Evolutionary conservation across 768 basidiomycete species (phyloP).

Genomic region (Kwoniella sp.): DNA sequence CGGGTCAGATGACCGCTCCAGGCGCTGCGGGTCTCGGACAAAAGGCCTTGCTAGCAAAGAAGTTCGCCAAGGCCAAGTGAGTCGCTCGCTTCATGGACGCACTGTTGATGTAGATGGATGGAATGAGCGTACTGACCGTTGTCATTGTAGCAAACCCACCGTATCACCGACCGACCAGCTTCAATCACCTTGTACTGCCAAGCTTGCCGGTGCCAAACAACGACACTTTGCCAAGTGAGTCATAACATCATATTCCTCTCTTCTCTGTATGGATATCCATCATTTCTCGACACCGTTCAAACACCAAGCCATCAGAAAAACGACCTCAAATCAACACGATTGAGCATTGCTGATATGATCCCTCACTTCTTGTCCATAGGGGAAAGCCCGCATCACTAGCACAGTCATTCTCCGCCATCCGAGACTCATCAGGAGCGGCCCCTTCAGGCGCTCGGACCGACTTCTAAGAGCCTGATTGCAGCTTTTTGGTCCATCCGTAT

Average conservation of each 20-base stretch:
- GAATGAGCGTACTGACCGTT: not conserved
- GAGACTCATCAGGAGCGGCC: conserved; percentile 22
- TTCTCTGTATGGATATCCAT: too few relatives aligned
- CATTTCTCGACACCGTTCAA: too few relatives aligned
- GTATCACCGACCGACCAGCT: conserved; percentile 94
- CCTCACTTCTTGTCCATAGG: conserved; percentile 1
- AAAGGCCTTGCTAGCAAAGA: conserved; percentile 90
- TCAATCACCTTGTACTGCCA: conserved; percentile 90
- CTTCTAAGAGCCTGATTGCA: too few relatives aligned
- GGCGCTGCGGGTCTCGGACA: conserved; percentile 64
- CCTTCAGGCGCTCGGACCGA: conserved; percentile 12
- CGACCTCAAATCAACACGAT: too few relatives aligned
- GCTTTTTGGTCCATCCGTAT: too few relatives aligned
- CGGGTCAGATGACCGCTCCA: conserved; percentile 44
- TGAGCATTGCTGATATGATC: not conserved
- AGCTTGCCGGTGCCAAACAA: conserved; percentile 86
- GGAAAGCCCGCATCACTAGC: conserved; percentile 47
- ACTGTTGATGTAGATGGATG: too few relatives aligned
- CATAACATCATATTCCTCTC: not conserved
- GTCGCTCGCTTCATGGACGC: conserved; percentile 54
- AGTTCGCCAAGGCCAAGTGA: conserved; percentile 83
- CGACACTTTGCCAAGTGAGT: conserved; percentile 87
- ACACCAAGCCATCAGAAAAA: too few relatives aligned
- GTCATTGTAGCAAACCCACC: conserved; percentile 69
- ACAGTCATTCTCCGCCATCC: conserved; percentile 35